Base-by-base conservation (phyloP, 2,329 filamentous ascomycete genomes). In the Dothiorella sarmentorum region DNA sequence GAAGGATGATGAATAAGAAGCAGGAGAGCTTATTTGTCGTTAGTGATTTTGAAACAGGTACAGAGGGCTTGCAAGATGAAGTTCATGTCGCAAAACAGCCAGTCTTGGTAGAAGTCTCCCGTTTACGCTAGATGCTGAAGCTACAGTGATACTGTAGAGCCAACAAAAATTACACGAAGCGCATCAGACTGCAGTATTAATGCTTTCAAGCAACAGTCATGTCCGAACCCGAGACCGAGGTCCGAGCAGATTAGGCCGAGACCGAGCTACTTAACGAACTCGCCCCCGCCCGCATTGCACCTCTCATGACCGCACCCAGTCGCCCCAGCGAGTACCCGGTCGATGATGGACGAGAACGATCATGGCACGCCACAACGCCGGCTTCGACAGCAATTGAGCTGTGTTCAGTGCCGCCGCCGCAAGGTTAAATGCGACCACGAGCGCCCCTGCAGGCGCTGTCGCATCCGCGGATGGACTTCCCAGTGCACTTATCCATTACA, bases 341-440 rank as follows among this genome's bases (percentile, higher is more conserved):
- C n/a, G 22, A 27, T 20, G n/a, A 53, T 53, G 49, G 20, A 53
- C 15, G 33, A 29, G 9, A 3, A 22, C 22, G 49, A 53, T 13
- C 33, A 40, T 9, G n/a, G 6, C 9, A 20, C 55, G 7, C 42
- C 31, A 15, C 42, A 20, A 15, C 55, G 42, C 13, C 44, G 42
- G 26, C 42, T 33, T 5, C 35, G 55, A 27, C 55, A 37, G 22
- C 55, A 49, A 31, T 33, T 57, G 22, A 57, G 55, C 20, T 57
- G 55, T 10, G 55, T 57, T n/a, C 56, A 58, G 37, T 52, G 56
- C 37, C 44, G 56, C n/a, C 56, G 38, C 33, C 45, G 56, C 33
- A 59, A 59, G 22, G 47, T 59, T 45, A 51, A 52, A 7, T 59
- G 56, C 29, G 56, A 59, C 38, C 56, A 51, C 31, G 45, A 43